A percentile compares a stretch with the other conserved stretches of the same genome.
Evolutionary conservation across 108 stramenopile species (phyloP).

Genomic region (Pseudonitzschia pungens): DNA sequence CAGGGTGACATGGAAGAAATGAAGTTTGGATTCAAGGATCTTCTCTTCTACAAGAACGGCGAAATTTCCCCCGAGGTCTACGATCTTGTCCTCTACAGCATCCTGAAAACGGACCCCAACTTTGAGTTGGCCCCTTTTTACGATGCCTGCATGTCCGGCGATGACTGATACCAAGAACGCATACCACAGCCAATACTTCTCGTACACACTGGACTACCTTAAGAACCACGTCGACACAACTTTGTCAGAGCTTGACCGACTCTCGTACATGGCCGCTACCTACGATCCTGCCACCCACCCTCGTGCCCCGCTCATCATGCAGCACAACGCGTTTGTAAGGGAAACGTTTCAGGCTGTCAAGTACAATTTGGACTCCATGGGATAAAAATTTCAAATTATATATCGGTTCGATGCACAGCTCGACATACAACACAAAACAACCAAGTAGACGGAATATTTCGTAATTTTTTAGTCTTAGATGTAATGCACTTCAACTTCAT

Average conservation of each 20-base stretch:
- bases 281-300: constrained; percentile 17
- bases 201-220: constrained; percentile 39
- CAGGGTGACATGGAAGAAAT: constrained; percentile 40
- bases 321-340: constrained; percentile 65
- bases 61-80: constrained; percentile 50
- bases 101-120: constrained; percentile 21
- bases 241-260: constrained; percentile 4
- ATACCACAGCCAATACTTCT: constrained; percentile 47
- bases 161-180: constrained; percentile 50
- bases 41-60: constrained; percentile 58
- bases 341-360: constrained; percentile 59
- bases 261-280: neutral
- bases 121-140: constrained; percentile 34
- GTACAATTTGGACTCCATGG: constrained; percentile 21
- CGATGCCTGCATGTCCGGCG: constrained; percentile 53
- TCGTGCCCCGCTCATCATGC: constrained; percentile 54
- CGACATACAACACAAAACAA: too few relatives aligned
- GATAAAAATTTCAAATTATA: neutral
- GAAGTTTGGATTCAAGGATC: constrained; percentile 30
- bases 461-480: too few relatives aligned
- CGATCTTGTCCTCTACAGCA: constrained; percentile 40
- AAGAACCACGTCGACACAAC: constrained; percentile 43
- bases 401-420: too few relatives aligned
- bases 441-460: too few relatives aligned
- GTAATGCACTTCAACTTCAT: too few relatives aligned